Evolutionary conservation across 257 asterid species (phyloP).

Genomic region (Nemophila menziesii): DNA sequence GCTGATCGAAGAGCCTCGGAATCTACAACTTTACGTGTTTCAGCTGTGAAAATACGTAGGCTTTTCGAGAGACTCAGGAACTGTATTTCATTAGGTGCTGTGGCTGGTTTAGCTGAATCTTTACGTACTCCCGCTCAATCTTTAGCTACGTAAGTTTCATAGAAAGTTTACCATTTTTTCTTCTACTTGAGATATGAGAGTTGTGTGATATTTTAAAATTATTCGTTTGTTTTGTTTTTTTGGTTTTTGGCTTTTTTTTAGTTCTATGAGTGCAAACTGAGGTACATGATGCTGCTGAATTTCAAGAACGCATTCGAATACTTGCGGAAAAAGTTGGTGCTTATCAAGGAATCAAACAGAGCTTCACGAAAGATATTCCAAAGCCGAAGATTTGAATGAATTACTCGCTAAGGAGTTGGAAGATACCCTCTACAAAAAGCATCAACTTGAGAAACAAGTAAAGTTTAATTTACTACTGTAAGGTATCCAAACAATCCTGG

Average conservation of each 20-base stretch:
- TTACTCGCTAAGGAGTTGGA: slow-evolving; percentile 80
- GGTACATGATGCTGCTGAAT: slow-evolving; percentile 61
- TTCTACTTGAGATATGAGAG: no score
- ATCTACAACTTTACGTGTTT: slow-evolving; percentile 70
- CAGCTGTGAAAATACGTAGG: slow-evolving; percentile 74
- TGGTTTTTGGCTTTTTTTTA: slow-evolving; percentile 19
- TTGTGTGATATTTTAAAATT: neutral
- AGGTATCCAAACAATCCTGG: no score
- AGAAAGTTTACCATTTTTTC: neutral
- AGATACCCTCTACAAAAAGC: no score
- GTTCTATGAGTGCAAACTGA: slow-evolving; percentile 56
- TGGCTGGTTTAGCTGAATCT: slow-evolving; percentile 51
- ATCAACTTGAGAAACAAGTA: no score
- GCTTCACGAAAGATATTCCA: slow-evolving; percentile 55
- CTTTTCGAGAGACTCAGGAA: slow-evolving; percentile 74
- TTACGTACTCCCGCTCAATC: slow-evolving; percentile 61
- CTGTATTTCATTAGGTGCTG: slow-evolving; percentile 56
- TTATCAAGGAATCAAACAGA: slow-evolving; percentile 61
- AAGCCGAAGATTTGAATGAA: no score
- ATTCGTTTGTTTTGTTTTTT: neutral
- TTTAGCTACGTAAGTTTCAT: slow-evolving; percentile 42
- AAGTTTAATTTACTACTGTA: no score
- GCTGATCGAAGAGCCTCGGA: slow-evolving; percentile 88
- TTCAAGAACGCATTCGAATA: slow-evolving; percentile 64
- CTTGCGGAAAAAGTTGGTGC: slow-evolving; percentile 73